These are phyloP conservation scores for Chlorella sp. DNA, from an alignment of 139 green algal genomes.

Conservation along the genomic window DNA sequence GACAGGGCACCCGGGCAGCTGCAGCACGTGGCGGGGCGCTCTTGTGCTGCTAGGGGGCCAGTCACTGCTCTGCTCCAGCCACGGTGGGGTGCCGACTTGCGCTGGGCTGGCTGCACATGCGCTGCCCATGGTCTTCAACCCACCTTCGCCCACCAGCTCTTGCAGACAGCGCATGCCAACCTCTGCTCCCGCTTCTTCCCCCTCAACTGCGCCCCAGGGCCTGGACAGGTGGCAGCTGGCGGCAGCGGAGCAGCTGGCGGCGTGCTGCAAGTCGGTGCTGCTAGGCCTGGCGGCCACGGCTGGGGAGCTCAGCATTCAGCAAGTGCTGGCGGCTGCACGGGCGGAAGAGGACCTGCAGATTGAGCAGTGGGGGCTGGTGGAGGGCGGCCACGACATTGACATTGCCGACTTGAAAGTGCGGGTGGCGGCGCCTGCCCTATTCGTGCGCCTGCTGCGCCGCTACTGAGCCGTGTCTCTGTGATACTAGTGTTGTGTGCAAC, in stretches of 20 bases:
- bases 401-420: slow-evolving; percentile 80
- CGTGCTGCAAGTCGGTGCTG: slow-evolving; percentile 85
- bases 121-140: too few relatives aligned
- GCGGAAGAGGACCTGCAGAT: slow-evolving; percentile 90
- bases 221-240: slow-evolving; percentile 85
- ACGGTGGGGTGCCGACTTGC: too few relatives aligned
- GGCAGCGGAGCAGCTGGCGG: slow-evolving; percentile 75
- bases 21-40: too few relatives aligned
- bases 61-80: too few relatives aligned
- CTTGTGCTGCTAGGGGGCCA: too few relatives aligned
- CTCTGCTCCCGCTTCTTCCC: background rate
- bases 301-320: slow-evolving; percentile 60
- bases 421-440: slow-evolving; percentile 77
- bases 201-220: slow-evolving; percentile 35
- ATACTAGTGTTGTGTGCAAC: background rate
- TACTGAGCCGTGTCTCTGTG: background rate
- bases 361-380: slow-evolving; percentile 93
- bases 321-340: slow-evolving; percentile 69
- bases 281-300: slow-evolving; percentile 80
- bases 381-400: slow-evolving; percentile 98
- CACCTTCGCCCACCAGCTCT: too few relatives aligned
- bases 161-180: too few relatives aligned
- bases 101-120: too few relatives aligned
- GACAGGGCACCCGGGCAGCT: too few relatives aligned
- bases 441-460: slow-evolving; percentile 73